Evolutionary conservation across 2,329 filamentous ascomycete genomes (phyloP), one percentile per base, ranked within the genome.

Genomic region (Penicillium corylophilum): DNA sequence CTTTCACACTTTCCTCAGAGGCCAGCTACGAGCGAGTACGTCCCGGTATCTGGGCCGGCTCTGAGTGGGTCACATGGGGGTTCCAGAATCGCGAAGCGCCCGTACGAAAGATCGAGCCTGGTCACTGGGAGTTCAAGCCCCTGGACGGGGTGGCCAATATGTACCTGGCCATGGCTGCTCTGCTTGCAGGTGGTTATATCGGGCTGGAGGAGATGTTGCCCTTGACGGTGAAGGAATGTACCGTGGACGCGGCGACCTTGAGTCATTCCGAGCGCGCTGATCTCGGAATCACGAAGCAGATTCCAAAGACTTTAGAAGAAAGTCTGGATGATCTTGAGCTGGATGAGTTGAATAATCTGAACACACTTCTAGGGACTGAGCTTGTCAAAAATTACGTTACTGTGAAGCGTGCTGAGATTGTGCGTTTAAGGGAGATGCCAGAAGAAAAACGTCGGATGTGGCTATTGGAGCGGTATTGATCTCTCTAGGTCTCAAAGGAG

Each of bases 121-220:
- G 82, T 18, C 86, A 90, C 64, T 95, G 89, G 87, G 90, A 95
- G 71, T 61, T 95, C 20, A 87, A 90, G 64, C 83, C 81, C 48
- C 64, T 93, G n/a, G 90, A 95, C 63, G 90, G 89, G 0, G 71
- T 90, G 16, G 87, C 89, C 3, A 95, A 95, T 64, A 82, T 85
- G 48, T 95, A 94, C 65, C 70, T 95, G 1, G 86, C 82, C 0
- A 68, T 88, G 16, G 78, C 81, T 0, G 84, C 82, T 0, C 65
- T 90, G 0, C 64, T 90, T 0, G 77, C 77, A 0, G 82, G 82
- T 0, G 88, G 88, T 0, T 70, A 81, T 0, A 55, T 77, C 1
- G 87, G 87, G 0, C 59, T 89, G 2, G 52, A 63, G 6, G 49
- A 59, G 24, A 54, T 61, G 1, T 44, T 58, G 24, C 44, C 56